Percentiles rank a stretch among this genome's conserved stretches.
phyloP scores from a whole-genome alignment of 2,329 filamentous ascomycete genomes.

The Metarhizium guizhouense region DNA sequence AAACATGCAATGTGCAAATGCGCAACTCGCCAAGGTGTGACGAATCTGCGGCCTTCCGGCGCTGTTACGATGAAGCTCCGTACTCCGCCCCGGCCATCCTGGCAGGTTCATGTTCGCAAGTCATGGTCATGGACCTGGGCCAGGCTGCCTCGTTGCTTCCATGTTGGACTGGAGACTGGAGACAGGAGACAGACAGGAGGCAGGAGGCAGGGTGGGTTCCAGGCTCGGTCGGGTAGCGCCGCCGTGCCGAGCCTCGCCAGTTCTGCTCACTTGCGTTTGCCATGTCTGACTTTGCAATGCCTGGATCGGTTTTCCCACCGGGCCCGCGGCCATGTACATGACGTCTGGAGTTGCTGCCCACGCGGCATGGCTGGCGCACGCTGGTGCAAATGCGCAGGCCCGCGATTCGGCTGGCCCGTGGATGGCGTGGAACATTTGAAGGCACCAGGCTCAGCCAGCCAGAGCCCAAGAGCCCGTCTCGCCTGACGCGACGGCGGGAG shows the following conservation, averaged over 20 bases:
- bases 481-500: neutral
- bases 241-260: slow-evolving; percentile 3
- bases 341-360: neutral
- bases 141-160: too few species aligned
- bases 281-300: neutral
- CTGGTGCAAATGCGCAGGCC: neutral
- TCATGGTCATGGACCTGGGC: neutral
- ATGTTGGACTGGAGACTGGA: too few species aligned
- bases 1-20: too few species aligned
- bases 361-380: neutral
- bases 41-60: slow-evolving; percentile 7
- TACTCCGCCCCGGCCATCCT: slow-evolving; percentile 1
- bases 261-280: neutral
- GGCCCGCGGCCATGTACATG: neutral
- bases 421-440: neutral
- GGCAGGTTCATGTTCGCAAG: neutral
- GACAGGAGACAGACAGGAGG: too few species aligned
- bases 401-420: neutral
- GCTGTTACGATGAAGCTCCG: slow-evolving; percentile 4
- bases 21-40: neutral
- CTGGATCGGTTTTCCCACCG: neutral
- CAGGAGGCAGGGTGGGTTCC: neutral
- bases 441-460: neutral
- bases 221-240: slow-evolving; percentile 7
- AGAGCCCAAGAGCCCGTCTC: neutral